Conservation (phyloP, 148 eudicot genomes). For the Rhododendron kiyosumense region DNA sequence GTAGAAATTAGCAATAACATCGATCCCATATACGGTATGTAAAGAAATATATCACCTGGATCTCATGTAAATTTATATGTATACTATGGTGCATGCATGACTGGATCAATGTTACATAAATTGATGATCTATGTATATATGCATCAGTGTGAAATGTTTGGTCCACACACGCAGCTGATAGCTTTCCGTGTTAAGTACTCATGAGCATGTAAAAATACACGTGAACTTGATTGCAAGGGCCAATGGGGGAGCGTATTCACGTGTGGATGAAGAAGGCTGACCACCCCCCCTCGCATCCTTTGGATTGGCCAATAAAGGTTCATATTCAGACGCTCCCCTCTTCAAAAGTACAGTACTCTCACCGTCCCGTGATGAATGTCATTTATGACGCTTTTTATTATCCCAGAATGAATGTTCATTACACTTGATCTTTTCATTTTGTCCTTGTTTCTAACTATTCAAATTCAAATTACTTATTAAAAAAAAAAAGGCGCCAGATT, state of each 20-base stretch:
- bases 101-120: neutral
- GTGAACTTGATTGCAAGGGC: slow-evolving; percentile 18
- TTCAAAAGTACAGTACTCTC: neutral
- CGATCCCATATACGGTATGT: no score
- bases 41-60: no score
- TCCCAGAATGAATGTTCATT: no score
- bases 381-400: no score
- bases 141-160: neutral
- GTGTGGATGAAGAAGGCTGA: slow-evolving; percentile 9
- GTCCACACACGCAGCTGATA: neutral
- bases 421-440: no score
- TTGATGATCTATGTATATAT: neutral
- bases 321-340: neutral
- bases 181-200: neutral
- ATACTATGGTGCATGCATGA: neutral
- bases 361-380: no score
- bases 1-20: no score
- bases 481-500: no score
- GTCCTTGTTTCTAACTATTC: no score
- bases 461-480: no score
- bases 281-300: neutral
- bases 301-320: neutral
- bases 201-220: neutral
- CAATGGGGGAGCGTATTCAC: slow-evolving; percentile 23
- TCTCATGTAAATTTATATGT: no score